phyloP scores from a whole-genome alignment of 352 stramenopile species.

The Thalassiosira sp. region DNA sequence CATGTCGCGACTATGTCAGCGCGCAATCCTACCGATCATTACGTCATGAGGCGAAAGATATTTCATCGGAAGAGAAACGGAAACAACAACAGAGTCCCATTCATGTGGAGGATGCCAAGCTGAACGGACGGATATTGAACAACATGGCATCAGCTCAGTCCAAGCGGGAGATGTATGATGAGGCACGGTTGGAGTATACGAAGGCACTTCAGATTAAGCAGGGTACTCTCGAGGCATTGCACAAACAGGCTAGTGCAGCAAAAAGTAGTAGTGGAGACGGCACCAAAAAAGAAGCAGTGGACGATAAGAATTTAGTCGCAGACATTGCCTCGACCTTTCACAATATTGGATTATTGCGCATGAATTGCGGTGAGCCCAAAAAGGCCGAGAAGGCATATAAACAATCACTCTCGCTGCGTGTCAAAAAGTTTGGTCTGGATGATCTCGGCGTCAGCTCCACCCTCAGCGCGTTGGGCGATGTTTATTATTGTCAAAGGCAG shows the following conservation, averaged over 20 bases:
- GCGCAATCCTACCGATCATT: conserved; percentile 45
- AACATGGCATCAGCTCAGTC: conserved; percentile 49
- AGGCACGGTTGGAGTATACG: conserved; percentile 48
- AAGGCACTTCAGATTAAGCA: conserved; percentile 58
- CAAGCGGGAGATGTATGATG: conserved; percentile 47
- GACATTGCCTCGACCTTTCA: conserved; percentile 58
- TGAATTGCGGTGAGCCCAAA: conserved; percentile 40
- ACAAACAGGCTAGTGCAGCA: conserved; percentile 10
- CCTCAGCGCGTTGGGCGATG: conserved; percentile 42
- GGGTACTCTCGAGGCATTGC: conserved; percentile 37
- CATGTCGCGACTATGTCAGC: conserved; percentile 50
- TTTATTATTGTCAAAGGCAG: conserved; percentile 49
- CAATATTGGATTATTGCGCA: conserved; percentile 54
- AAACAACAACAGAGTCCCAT: conserved; percentile 9
- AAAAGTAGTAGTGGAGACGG: background rate
- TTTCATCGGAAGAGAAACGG: conserved; percentile 14
- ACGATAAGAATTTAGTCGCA: conserved; percentile 52
- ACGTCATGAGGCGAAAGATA: conserved; percentile 13
- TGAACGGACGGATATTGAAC: conserved; percentile 52
- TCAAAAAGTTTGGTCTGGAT: conserved; percentile 62
- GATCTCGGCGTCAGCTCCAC: conserved; percentile 49
- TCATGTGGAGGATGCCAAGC: conserved; percentile 39
- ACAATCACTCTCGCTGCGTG: conserved; percentile 51
- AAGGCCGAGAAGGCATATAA: conserved; percentile 63
- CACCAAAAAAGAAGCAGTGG: conserved; percentile 19